Evolutionary conservation across 2,329 filamentous ascomycete species (phyloP), one percentile per base, ranked within the genome.

Genomic region (Dactylonectria macrodidyma): DNA sequence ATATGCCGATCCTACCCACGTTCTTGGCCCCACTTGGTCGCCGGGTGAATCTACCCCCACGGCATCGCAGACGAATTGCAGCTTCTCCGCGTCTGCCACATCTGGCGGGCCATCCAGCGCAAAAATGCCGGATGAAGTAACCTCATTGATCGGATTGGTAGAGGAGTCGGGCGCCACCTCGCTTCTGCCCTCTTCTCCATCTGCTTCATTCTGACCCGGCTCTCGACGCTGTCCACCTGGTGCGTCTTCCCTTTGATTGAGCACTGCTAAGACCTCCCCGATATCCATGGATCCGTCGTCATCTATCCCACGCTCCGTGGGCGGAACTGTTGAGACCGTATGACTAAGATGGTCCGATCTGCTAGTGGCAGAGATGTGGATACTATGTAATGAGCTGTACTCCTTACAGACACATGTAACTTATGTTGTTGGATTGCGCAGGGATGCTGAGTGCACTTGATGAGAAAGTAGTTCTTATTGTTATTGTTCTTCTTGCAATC

Each of bases 91-190:
- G 30, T 9, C 14, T 8, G 55, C 34, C 12, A 36, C 34, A 36
- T 36, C 34, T 12, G 56, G 56, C 12, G 19, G 22, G 1, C 33
- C 46, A 30, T 59, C 62, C 11, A 65, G 38, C 24, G 56, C 19
- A 48, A 59, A 59, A 46, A 59, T 59, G 10, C 57, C 57, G 10
- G 46, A 59, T n/a, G 22, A 19, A 19, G n/a, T 41, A 22, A 26
- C 24, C 22, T 26, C 44, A n/a, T 47, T 16, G n/a, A 47, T 22
- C 44, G 44, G 16, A 10, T 36, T 36, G 9, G 34, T 12, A 36
- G 34, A 8, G 12, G 9, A 12, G 12, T 44, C 41, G 16, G 41
- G 12, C 41, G 6, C n/a, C 6, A n/a, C 41, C 6, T n/a, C 41
- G n/a, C 12, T n/a, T 44, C 16, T 16, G n/a, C 41, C 12, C 11